Percentiles rank a stretch among this genome's conserved stretches.
These are phyloP conservation scores for Rhododendron ferrugineum DNA, from an alignment of 148 eudicot species.

Conservation along the genomic window DNA sequence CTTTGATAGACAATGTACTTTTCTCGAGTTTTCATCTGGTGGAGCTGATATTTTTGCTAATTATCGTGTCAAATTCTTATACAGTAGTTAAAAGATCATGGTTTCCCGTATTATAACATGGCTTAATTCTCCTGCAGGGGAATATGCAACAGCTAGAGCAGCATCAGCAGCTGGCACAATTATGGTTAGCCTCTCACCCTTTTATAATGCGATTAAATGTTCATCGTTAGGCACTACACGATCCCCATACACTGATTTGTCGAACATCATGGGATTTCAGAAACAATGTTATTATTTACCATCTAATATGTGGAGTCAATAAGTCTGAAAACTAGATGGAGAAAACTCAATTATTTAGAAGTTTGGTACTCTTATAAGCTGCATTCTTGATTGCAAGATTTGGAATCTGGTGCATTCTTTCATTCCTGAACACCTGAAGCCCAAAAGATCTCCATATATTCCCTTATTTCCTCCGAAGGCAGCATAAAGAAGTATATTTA, in stretches of 20 bases:
- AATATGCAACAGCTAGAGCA: slow-evolving; percentile 96
- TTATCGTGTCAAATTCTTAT: not conserved
- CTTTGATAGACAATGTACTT: not conserved
- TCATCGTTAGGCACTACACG: not conserved
- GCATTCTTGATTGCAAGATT: not conserved
- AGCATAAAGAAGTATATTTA: not conserved
- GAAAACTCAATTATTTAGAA: not conserved
- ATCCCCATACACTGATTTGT: not conserved
- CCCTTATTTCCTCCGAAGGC: not conserved
- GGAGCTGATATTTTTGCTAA: not conserved
- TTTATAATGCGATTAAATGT: not conserved
- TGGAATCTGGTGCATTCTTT: not conserved
- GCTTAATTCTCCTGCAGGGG: slow-evolving; percentile 52
- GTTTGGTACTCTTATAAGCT: not conserved
- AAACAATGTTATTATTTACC: not conserved
- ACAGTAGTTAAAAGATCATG: not conserved
- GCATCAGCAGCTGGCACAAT: slow-evolving; percentile 93
- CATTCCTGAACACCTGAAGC: not conserved
- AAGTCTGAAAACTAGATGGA: not conserved
- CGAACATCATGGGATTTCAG: not conserved
- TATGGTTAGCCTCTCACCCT: slow-evolving; percentile 53
- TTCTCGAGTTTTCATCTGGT: not conserved
- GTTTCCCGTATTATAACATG: not conserved
- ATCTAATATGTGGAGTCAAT: slow-evolving; percentile 1
- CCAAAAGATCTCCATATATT: not conserved